Conservation (phyloP, 768 basidiomycete genomes). For the Mycena floridula region DNA sequence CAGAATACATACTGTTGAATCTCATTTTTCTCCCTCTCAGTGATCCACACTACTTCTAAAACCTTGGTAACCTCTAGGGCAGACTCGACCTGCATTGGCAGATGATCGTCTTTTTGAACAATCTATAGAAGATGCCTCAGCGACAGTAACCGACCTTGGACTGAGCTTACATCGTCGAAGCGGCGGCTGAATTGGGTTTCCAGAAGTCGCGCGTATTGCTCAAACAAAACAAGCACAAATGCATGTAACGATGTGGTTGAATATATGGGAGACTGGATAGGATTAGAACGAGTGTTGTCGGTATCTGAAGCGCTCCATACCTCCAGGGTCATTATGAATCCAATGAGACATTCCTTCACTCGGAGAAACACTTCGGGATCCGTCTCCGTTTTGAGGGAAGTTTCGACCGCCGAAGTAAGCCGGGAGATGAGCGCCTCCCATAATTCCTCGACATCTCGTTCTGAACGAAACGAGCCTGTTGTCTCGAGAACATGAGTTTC, state of each 20-base stretch:
- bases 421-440: conserved; percentile 84
- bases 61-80: conserved; percentile 62
- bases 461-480: conserved; percentile 84
- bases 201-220: conserved; percentile 79
- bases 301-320: conserved; percentile 31
- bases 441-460: conserved; percentile 87
- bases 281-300: conserved; percentile 5
- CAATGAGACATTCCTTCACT: conserved; percentile 78
- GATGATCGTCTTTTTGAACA: conserved; percentile 80
- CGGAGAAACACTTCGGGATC: conserved; percentile 78
- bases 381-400: conserved; percentile 63
- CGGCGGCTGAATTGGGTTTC: conserved; percentile 74
- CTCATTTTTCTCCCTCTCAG: conserved; percentile 53
- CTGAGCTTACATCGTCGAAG: conserved; percentile 67
- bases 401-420: conserved; percentile 67
- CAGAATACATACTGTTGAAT: conserved; percentile 42
- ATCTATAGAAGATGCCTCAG: conserved; percentile 41
- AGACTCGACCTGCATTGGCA: conserved; percentile 73
- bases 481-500: conserved; percentile 89
- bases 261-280: conserved; percentile 73
- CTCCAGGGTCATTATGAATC: conserved; percentile 90
- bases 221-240: conserved; percentile 84
- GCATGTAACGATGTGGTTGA: conserved; percentile 77
- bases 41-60: conserved; percentile 81
- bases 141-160: neutral